Percentiles rank a stretch among this genome's conserved stretches.
phyloP scores from a whole-genome alignment of 2,329 filamentous ascomycete species.

The Westerdykella aurantiaca region DNA sequence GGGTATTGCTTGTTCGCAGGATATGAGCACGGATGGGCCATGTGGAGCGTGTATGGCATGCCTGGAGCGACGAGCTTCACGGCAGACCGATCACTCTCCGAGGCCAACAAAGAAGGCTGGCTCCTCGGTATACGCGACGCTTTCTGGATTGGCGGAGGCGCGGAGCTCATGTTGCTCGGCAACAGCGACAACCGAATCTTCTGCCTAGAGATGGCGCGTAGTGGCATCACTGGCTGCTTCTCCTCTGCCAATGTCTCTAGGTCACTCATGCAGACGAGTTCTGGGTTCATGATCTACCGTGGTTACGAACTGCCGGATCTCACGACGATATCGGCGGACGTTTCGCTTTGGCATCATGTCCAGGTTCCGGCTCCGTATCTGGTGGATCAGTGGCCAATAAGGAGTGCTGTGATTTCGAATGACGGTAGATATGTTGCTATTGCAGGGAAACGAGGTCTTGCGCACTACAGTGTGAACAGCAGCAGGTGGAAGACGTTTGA shows the following conservation, averaged over 20 bases:
- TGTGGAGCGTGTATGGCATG: slow-evolving; percentile 97
- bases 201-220: slow-evolving; percentile 87
- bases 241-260: slow-evolving; percentile 85
- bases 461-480: slow-evolving; percentile 92
- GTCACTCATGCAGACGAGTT: slow-evolving; percentile 81
- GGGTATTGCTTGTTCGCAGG: slow-evolving; percentile 94
- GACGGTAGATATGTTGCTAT: slow-evolving; percentile 93
- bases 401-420: slow-evolving; percentile 76
- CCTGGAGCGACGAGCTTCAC: slow-evolving; percentile 78
- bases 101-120: slow-evolving; percentile 73
- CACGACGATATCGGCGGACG: slow-evolving; percentile 85
- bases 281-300: slow-evolving; percentile 84
- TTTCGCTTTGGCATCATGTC: slow-evolving; percentile 90
- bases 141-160: slow-evolving; percentile 82
- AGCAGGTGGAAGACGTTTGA: slow-evolving; percentile 94
- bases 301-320: slow-evolving; percentile 89
- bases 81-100: slow-evolving; percentile 58
- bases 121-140: slow-evolving; percentile 71
- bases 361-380: slow-evolving; percentile 82
- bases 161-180: slow-evolving; percentile 72
- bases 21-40: slow-evolving; percentile 88
- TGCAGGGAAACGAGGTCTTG: slow-evolving; percentile 86
- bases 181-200: slow-evolving; percentile 72
- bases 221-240: slow-evolving; percentile 87
- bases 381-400: slow-evolving; percentile 88